A percentile compares a stretch with the other conserved stretches of the same genome.
Conservation (phyloP, 345 rosid genomes). For the Gossypium turneri region DNA sequence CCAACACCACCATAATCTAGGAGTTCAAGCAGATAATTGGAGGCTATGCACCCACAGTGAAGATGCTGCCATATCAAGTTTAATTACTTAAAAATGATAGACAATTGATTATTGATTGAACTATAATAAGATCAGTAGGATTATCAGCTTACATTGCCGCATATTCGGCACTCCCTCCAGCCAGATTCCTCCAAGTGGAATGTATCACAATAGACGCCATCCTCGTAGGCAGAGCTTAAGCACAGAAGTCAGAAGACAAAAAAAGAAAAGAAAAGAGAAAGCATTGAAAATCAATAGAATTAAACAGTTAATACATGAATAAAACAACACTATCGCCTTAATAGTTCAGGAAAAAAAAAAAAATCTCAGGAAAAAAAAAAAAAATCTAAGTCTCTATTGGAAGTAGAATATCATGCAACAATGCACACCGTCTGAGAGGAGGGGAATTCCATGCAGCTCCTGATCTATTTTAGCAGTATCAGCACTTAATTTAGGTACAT, state of each 20-base stretch:
- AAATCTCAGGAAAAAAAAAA: too few species aligned
- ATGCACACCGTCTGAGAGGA: neutral
- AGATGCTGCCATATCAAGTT: constrained; percentile 50
- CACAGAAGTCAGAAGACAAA: neutral
- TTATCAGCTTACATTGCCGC: constrained; percentile 48
- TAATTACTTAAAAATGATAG: neutral
- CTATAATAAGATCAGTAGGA: neutral
- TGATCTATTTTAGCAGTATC: neutral
- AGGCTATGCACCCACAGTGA: constrained; percentile 91
- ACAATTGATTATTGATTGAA: neutral
- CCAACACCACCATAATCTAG: constrained; percentile 84
- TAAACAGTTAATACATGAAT: neutral
- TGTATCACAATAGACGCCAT: constrained; percentile 53
- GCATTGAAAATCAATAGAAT: constrained; percentile 3
- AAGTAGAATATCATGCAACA: constrained; percentile 1
- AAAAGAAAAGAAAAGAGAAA: neutral
- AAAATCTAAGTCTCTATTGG: neutral
- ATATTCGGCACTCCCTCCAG: constrained; percentile 79
- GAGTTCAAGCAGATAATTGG: constrained; percentile 46
- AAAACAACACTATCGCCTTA: neutral
- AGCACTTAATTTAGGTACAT: neutral
- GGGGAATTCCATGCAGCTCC: constrained; percentile 1
- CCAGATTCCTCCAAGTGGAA: constrained; percentile 78
- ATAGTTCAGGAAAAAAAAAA: neutral
- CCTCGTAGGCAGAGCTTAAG: constrained; percentile 70